Evolutionary conservation across 2,329 filamentous ascomycete genomes (phyloP).

Genomic region (Rutstroemia sp.): DNA sequence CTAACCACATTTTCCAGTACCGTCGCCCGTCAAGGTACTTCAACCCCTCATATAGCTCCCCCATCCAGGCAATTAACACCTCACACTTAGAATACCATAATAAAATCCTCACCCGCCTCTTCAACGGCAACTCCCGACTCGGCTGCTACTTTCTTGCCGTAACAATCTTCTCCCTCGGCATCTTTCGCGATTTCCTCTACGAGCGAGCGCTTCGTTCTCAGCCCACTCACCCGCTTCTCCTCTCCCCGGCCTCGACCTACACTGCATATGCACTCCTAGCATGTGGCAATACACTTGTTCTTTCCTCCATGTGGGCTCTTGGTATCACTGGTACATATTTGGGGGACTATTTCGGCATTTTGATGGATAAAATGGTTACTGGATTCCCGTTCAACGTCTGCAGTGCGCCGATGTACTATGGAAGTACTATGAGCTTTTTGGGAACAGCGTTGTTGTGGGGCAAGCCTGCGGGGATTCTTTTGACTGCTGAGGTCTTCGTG

Average conservation of each 20-base stretch:
- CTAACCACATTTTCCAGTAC: constrained; percentile 46
- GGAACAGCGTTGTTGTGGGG: constrained; percentile 78
- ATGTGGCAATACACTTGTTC: constrained; percentile 73
- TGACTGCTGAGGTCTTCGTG: constrained; percentile 67
- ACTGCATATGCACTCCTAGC: constrained; percentile 66
- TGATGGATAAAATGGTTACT: constrained; percentile 92
- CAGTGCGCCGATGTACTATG: constrained; percentile 92
- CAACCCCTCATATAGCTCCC: constrained; percentile 7
- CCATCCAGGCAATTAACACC: constrained; percentile 11
- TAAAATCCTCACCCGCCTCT: constrained; percentile 80
- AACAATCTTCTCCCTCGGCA: constrained; percentile 85
- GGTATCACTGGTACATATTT: constrained; percentile 94
- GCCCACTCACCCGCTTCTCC: constrained; percentile 68
- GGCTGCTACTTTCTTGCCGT: constrained; percentile 87
- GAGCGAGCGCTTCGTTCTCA: constrained; percentile 71
- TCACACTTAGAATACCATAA: constrained; percentile 71
- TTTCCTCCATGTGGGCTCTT: constrained; percentile 84
- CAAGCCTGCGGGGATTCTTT: constrained; percentile 75
- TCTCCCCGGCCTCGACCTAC: constrained; percentile 50
- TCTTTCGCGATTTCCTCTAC: constrained; percentile 83
- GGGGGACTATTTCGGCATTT: constrained; percentile 96
- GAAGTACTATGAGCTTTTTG: constrained; percentile 85
- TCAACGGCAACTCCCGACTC: constrained; percentile 65
- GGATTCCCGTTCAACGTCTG: constrained; percentile 94
- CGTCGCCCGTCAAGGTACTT: constrained; percentile 70